These are phyloP conservation scores for Nidularia pulvinata DNA, from an alignment of 768 basidiomycete genomes.

Conservation along the genomic window DNA sequence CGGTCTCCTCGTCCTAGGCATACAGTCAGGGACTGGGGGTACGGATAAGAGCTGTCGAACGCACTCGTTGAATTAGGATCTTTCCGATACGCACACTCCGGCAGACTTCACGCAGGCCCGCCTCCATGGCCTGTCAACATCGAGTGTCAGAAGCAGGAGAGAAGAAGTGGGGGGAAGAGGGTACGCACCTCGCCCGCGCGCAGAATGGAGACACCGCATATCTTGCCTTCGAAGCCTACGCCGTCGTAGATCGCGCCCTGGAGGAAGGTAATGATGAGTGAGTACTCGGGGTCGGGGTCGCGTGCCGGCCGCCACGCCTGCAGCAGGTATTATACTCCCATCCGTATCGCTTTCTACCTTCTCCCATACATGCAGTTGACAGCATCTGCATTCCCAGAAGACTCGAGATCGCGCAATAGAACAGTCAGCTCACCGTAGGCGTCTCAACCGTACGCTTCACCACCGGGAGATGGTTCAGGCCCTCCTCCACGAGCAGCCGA, in stretches of 20 bases:
- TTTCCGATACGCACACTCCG: constrained; percentile 94
- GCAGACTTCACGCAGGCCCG: constrained; percentile 94
- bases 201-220: constrained; percentile 95
- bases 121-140: constrained; percentile 86
- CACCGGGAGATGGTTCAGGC: constrained; percentile 83
- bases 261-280: background rate
- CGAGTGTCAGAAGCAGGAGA: constrained; percentile 1
- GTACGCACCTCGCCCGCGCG: constrained; percentile 83
- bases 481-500: constrained; percentile 76
- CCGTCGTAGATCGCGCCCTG: constrained; percentile 86
- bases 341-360: too few relatives aligned
- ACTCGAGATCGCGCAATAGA: background rate
- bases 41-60: constrained; percentile 11
- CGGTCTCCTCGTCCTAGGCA: constrained; percentile 89
- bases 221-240: constrained; percentile 94
- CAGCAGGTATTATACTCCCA: too few relatives aligned
- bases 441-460: constrained; percentile 77
- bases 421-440: constrained; percentile 61
- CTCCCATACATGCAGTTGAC: background rate
- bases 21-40: background rate
- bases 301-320: too few relatives aligned
- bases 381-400: background rate
- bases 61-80: constrained; percentile 94
- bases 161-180: background rate
- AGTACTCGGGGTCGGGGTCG: too few relatives aligned